Evolutionary conservation across 1,284 basidiomycete genomes (phyloP), one percentile per base, ranked within the genome.

Genomic region (Calocybe gambosa): DNA sequence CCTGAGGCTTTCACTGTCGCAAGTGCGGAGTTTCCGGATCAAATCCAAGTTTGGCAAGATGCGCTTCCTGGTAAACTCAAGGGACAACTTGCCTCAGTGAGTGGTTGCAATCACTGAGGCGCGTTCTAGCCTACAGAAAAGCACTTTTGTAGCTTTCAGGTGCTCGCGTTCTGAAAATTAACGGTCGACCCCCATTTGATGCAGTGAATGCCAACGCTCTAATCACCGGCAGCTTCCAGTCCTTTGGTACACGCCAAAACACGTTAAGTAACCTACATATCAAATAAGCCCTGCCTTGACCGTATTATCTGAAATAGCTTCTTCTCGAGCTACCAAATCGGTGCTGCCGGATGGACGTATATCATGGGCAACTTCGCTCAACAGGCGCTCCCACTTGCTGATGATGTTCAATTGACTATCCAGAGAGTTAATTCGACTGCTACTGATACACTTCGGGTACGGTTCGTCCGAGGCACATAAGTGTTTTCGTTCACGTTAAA

Each of bases 321-420:
- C 55, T 74, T 73, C 57, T 68, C 71, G 5, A 72, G 69, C 46
- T 74, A 74, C 46, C 60, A 63, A 21, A 50, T 62, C 16, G 60
- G 56, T 9, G 58, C 67, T 2, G 54, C 59, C 1, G 71, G 73
- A 3, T 82, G 78, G 78, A 69, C 62, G 2, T 84, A 84, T 52
- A 58, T 70, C 49, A 68, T 82, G 71, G 80, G 80, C 13, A 76
- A 82, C 49, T 83, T 82, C 57, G 80, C 79, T 1, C 74, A 77
- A 49, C 70, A 75, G 53, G 66, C 75, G 1, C 70, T 80, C 19
- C 80, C 80, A 2, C 59, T 81, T 15, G 62, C 59, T 21, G 78
- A 82, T 54, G 62, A 61, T 0, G 79, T 73, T n/a, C 64, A 62
- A 1, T 58, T 82, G 46, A 73, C 67, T 1, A 63, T 82, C 15